Base-by-base conservation (phyloP, 148 eudicot species). In the Polygonum maritimum region DNA sequence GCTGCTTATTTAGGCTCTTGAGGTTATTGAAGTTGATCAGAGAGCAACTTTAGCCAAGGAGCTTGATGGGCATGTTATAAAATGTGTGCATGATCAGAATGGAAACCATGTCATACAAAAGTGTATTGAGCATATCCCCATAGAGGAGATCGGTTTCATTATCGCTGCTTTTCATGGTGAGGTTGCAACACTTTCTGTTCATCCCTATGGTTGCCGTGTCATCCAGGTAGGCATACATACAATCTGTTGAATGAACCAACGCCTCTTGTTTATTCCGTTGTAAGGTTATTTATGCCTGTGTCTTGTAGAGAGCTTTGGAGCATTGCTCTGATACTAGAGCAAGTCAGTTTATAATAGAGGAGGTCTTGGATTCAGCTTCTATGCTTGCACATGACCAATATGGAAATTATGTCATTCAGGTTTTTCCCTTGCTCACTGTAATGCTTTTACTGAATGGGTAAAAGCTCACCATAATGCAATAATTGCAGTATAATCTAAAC, bases 201-300 rank as follows among this genome's bases (percentile, higher is more conserved):
- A 93, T 82, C 98, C 98, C 4, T 93, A 93, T 86, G 98, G 98
- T 76, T 93, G 98, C 73, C 92, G 98, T 67, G 98, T 93, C 74
- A 89, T 93, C 75, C 98, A 93, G 97, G 98, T 93, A 72, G 21
- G 21, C 71, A 36, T 7, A 12, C 16, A 65, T 1, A 7, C 40
- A 35, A 57, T 67, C 41, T 67, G 45, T 67, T 38, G 21, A 67
- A 35, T 38, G 16, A 15, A 15, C 36, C 21, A 65, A 35, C 19
- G 6, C 5, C 19, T 67, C 21, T 3, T 74, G 36, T 51, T 51
- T 31, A 10, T 33, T 49, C 26, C 9, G 2, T 45, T 15, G 22
- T 18, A 72, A 40, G 7, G n/a, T 26, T 22, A 51, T 47, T 74
- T 31, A 7, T 74, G n/a, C 38, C 10, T 60, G 12, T 40, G 31